These are phyloP conservation scores for Termitomyces titanicus DNA, from an alignment of 768 basidiomycete species.

Conservation along the genomic window DNA sequence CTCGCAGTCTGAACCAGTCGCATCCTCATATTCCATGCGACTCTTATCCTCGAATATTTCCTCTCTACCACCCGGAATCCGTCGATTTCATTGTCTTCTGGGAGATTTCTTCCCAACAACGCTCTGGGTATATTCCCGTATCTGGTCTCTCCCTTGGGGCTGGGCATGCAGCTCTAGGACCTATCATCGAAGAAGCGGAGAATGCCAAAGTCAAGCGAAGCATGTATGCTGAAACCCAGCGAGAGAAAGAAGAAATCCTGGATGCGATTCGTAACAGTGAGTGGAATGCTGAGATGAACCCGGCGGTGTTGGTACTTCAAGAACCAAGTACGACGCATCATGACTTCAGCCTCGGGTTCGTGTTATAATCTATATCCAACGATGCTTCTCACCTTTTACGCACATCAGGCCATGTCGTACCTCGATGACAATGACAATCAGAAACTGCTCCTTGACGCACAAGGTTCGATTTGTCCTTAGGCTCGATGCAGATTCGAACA, in stretches of 20 bases:
- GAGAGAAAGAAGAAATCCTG: conserved; percentile 66
- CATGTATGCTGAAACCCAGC: conserved; percentile 89
- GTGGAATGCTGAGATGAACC: conserved; percentile 81
- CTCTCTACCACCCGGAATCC: conserved; percentile 70
- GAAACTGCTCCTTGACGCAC: conserved; percentile 70
- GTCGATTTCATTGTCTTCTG: conserved; percentile 78
- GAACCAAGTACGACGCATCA: conserved; percentile 44
- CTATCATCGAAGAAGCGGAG: conserved; percentile 57
- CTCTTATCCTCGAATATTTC: conserved; percentile 63
- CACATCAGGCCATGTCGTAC: conserved; percentile 48
- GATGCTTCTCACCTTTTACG: neutral
- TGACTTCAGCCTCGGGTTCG: conserved; percentile 72
- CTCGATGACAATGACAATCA: conserved; percentile 53
- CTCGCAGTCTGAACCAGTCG: conserved; percentile 30
- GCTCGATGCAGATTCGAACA: conserved; percentile 26
- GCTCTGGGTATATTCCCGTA: conserved; percentile 58
- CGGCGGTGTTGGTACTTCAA: conserved; percentile 51
- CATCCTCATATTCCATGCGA: conserved; percentile 56
- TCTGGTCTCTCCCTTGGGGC: conserved; percentile 66
- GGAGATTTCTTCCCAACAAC: conserved; percentile 58
- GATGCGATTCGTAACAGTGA: conserved; percentile 63
- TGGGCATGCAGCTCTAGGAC: conserved; percentile 59
- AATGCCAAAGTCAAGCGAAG: conserved; percentile 67
- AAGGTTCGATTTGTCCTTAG: conserved; percentile 55
- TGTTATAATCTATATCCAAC: conserved; percentile 11